Percentiles rank a stretch among this genome's conserved stretches.
These are phyloP conservation scores for Hibiscus syriacus DNA, from an alignment of 345 rosid species.

Conservation along the genomic window DNA sequence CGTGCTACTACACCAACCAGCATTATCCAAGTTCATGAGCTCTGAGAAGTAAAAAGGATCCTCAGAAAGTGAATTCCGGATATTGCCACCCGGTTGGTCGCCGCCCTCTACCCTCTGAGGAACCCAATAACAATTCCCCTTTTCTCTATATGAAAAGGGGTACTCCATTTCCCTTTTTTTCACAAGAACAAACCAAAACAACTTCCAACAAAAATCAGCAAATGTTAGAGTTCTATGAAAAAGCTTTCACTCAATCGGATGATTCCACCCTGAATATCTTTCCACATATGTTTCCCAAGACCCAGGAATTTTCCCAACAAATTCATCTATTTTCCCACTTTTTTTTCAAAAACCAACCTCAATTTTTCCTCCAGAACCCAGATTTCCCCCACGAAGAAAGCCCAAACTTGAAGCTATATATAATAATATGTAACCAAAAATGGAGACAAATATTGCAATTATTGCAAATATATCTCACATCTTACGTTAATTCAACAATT, in stretches of 20 bases:
- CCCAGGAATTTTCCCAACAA: slow-evolving; percentile 9
- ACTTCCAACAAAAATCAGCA: slow-evolving; percentile 5
- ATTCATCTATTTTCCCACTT: slow-evolving; percentile 6
- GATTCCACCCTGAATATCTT: slow-evolving; percentile 4
- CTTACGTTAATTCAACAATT: not conserved
- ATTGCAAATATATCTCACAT: not conserved
- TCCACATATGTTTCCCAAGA: not conserved
- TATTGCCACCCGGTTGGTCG: slow-evolving; percentile 12
- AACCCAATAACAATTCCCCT: slow-evolving; percentile 40
- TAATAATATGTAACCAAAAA: not conserved
- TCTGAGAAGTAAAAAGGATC: slow-evolving; percentile 51
- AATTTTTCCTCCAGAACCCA: not conserved
- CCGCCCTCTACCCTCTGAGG: slow-evolving; percentile 33
- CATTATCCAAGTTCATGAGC: slow-evolving; percentile 56
- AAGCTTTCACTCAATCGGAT: not conserved
- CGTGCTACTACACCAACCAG: slow-evolving; percentile 60
- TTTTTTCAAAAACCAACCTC: not conserved
- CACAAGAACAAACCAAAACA: not conserved
- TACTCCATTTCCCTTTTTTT: slow-evolving; percentile 44
- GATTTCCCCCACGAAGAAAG: slow-evolving; percentile 7
- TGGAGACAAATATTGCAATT: not conserved
- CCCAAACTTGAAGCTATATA: slow-evolving; percentile 1
- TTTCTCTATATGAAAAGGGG: slow-evolving; percentile 44
- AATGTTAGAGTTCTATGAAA: slow-evolving; percentile 12
- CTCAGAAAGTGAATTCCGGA: slow-evolving; percentile 33